A percentile compares a stretch with the other conserved stretches of the same genome.
Evolutionary conservation across 345 rosid genomes (phyloP).

Genomic region (Isatis tinctoria): DNA sequence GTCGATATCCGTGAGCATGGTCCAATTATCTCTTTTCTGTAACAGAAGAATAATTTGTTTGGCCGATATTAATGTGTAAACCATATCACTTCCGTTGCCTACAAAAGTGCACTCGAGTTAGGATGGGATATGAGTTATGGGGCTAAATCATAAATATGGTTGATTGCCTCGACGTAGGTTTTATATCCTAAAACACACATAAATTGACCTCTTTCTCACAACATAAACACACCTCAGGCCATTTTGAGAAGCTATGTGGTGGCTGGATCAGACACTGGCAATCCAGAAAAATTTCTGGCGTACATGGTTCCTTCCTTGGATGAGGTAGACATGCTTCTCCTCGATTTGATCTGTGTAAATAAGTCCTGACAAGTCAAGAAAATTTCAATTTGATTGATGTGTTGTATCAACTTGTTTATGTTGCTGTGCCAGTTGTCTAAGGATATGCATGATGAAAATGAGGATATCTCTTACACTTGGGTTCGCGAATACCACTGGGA

Average conservation of each 20-base stretch:
- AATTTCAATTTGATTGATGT: not conserved
- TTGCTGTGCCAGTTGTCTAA: slow-evolving; percentile 58
- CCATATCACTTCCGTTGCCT: not conserved
- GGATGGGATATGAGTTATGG: not conserved
- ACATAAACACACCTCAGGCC: no score
- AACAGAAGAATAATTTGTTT: not conserved
- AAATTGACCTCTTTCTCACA: slow-evolving; percentile 3
- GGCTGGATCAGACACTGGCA: slow-evolving; percentile 59
- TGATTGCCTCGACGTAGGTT: not conserved
- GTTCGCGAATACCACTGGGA: slow-evolving; percentile 92
- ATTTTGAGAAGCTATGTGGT: slow-evolving; percentile 84
- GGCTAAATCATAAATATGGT: not conserved
- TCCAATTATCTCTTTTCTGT: not conserved
- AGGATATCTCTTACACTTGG: slow-evolving; percentile 85
- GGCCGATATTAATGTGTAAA: not conserved
- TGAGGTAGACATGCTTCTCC: slow-evolving; percentile 57
- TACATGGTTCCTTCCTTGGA: slow-evolving; percentile 81
- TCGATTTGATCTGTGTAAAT: not conserved
- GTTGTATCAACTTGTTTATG: slow-evolving; percentile 8
- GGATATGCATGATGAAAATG: slow-evolving; percentile 72
- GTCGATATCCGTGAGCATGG: not conserved
- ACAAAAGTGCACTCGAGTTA: not conserved
- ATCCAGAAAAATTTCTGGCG: slow-evolving; percentile 82
- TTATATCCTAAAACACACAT: not conserved
- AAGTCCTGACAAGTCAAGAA: not conserved